Evolutionary conservation across 176 grass and related monocot species (phyloP).

Genomic region (Eremochloa ophiuroides): DNA sequence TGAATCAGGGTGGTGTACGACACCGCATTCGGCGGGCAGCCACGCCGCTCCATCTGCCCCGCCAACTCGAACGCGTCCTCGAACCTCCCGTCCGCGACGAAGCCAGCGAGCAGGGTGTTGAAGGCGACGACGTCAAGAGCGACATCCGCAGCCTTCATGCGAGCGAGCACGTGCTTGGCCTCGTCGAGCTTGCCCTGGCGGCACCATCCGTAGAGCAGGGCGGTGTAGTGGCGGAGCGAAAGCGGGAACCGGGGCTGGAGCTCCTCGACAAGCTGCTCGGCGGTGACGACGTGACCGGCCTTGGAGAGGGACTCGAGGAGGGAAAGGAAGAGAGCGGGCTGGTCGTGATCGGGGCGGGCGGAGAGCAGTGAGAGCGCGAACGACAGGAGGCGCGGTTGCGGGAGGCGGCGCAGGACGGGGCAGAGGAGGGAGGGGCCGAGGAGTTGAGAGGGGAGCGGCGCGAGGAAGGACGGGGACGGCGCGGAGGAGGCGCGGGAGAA

Average conservation of each 20-base stretch:
- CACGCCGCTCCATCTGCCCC: constrained; percentile 67
- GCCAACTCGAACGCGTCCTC: constrained; percentile 76
- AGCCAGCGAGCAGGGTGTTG: constrained; percentile 86
- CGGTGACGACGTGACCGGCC: constrained; percentile 54
- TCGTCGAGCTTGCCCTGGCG: constrained; percentile 81
- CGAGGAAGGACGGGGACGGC: constrained; percentile 46
- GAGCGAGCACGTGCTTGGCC: constrained; percentile 81
- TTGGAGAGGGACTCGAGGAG: constrained; percentile 63
- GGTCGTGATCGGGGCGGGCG: constrained; percentile 43
- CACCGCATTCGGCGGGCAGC: constrained; percentile 69
- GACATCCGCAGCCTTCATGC: constrained; percentile 64
- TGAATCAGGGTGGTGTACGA: constrained; percentile 96
- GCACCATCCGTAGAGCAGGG: constrained; percentile 93
- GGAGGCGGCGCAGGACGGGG: constrained; percentile 49
- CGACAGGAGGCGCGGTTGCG: constrained; percentile 39
- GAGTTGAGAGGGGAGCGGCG: constrained; percentile 50
- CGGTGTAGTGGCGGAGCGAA: constrained; percentile 73
- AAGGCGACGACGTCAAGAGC: constrained; percentile 78
- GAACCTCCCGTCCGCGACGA: constrained; percentile 68
- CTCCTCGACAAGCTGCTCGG: constrained; percentile 82
- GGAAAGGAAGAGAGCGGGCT: constrained; percentile 40
- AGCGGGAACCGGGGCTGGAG: constrained; percentile 48
- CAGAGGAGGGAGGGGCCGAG: constrained; percentile 46
- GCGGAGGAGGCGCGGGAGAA: constrained; percentile 48
- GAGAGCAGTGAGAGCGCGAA: constrained; percentile 51